Conservation (phyloP, 1,284 basidiomycete species). For the Malassezia obtusa region DNA sequence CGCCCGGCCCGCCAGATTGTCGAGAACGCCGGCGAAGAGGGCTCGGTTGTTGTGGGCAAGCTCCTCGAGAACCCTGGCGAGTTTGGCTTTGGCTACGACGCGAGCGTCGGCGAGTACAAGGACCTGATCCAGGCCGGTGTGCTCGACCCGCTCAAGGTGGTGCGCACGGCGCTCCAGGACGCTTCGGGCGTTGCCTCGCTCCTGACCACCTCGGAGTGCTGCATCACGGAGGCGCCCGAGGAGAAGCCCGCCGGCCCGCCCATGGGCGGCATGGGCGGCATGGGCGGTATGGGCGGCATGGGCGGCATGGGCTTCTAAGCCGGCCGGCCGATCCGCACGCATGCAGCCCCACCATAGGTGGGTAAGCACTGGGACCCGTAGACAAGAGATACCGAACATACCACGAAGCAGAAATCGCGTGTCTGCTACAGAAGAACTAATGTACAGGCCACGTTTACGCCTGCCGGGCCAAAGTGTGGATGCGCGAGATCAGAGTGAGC, state of each 20-base stretch:
- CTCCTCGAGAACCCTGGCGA: constrained; percentile 43
- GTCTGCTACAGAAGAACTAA: background rate
- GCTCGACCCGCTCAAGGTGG: constrained; percentile 55
- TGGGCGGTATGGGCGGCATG: constrained; percentile 50
- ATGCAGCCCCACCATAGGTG: background rate
- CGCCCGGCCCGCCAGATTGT: constrained; percentile 74
- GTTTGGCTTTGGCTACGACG: constrained; percentile 66
- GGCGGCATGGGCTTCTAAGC: constrained; percentile 44
- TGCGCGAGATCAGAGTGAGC: background rate
- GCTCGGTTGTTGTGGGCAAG: constrained; percentile 79
- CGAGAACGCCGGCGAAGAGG: constrained; percentile 88
- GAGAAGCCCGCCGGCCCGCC: constrained; percentile 56
- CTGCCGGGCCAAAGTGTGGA: constrained; percentile 5
- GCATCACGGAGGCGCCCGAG: constrained; percentile 81
- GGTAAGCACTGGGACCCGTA: too few species aligned
- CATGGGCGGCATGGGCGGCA: constrained; percentile 44
- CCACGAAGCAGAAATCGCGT: background rate
- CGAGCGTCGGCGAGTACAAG: constrained; percentile 77
- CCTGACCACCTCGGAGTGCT: constrained; percentile 84
- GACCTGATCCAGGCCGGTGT: constrained; percentile 92
- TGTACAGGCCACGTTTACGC: constrained; percentile 4
- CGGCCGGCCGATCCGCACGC: background rate
- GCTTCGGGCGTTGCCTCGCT: constrained; percentile 62
- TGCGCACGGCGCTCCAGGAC: constrained; percentile 40
- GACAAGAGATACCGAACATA: background rate